Evolutionary conservation across 805 yeast genomes (phyloP).

Genomic region (Kurtzmaniella fragi): DNA sequence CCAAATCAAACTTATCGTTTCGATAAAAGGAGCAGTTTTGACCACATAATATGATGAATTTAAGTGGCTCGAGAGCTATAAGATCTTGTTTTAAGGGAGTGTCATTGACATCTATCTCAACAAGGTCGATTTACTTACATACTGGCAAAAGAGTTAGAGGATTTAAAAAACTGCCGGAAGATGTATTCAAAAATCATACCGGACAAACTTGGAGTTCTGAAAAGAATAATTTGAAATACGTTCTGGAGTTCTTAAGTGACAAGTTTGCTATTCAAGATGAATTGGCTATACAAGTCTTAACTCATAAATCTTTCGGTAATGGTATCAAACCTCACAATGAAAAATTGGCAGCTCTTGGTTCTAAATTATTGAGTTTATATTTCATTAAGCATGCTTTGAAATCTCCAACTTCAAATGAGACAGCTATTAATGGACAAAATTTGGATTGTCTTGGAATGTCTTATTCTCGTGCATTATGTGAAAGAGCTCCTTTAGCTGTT

Average conservation of each 20-base stretch:
- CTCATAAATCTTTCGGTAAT: conserved; percentile 93
- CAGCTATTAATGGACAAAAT: conserved; percentile 43
- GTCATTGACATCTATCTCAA: not conserved
- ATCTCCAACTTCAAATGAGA: conserved; percentile 17
- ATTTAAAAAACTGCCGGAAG: conserved; percentile 64
- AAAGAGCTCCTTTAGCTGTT: conserved; percentile 46
- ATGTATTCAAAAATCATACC: conserved; percentile 27
- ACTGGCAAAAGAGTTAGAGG: conserved; percentile 62
- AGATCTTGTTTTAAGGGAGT: not conserved
- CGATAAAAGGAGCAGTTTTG: too few relatives aligned
- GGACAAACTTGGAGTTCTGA: conserved; percentile 49
- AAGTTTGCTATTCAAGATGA: conserved; percentile 55
- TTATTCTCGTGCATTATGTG: conserved; percentile 45
- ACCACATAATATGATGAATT: too few relatives aligned
- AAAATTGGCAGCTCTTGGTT: conserved; percentile 69
- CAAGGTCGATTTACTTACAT: conserved; percentile 36
- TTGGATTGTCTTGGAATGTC: conserved; percentile 59
- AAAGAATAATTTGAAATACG: conserved; percentile 42
- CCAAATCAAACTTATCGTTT: too few relatives aligned
- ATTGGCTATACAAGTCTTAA: conserved; percentile 69
- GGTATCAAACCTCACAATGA: conserved; percentile 89
- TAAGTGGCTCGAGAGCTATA: not conserved
- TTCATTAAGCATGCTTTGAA: conserved; percentile 41
- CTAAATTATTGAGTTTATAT: conserved; percentile 50
- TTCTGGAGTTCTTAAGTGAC: conserved; percentile 44